Base-by-base conservation (phyloP, 1,284 basidiomycete genomes). In the Cutaneotrichosporon curvatum region DNA sequence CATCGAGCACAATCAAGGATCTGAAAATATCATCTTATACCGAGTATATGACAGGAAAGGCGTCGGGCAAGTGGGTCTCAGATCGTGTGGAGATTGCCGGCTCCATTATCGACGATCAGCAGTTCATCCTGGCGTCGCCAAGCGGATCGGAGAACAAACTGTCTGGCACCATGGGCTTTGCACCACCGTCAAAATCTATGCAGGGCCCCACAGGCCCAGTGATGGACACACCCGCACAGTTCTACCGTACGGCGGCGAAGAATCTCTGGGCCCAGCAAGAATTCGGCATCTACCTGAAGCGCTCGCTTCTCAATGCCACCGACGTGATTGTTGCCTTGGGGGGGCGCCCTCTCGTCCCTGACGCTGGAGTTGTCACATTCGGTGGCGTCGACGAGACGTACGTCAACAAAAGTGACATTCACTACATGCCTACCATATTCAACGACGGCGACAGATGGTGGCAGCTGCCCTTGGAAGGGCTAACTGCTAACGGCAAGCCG, bases 341-440 rank as follows among this genome's bases (percentile, higher is more conserved):
- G 12, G 25, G 25, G 12, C 25, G 80, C 32, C 74, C 78, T 11
- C 21, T 66, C 19, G 87, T 88, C 52, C 16, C 25, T 12, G 30
- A 68, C 23, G 88, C 89, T 53, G 90, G 90, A 11, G 79, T 81
- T 2, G 83, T 94, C 59, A 82, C 80, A 5, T 79, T 94, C 73
- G 88, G 70, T 36, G 53, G 42, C 40, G 72, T 81, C 36, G 85
- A 92, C 67, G 25, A 28, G 25, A 61, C 73, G 1, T 79, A 78
- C 6, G 69, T 86, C 11, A 92, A 80, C 70, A 82, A 81, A 0
- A 88, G 88, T 10, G 71, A 80, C 34, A 84, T 95, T 51, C 84
- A 90, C 60, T 92, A 82, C 61, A 79, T 80, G 55, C n/a, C n/a
- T n/a, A n/a, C n/a, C n/a, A n/a, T n/a, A n/a, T n/a, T n/a, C n/a